Conservation (phyloP, 2,329 filamentous ascomycete species). For the Trichoderma atroviride region DNA sequence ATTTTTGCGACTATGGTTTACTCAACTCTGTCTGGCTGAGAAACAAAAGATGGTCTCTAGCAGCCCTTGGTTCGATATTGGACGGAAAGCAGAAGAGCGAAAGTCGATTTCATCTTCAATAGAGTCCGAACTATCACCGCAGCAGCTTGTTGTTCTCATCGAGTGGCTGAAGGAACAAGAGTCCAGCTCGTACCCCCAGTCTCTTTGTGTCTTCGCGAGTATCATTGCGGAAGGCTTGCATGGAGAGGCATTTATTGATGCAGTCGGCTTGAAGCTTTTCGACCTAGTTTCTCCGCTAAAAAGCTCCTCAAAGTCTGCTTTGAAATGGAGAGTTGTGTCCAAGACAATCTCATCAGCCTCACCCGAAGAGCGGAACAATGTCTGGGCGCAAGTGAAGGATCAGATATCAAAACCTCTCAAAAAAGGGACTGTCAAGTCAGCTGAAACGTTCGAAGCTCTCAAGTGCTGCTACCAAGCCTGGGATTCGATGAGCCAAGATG, state of each 20-base stretch:
- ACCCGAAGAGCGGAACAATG: conserved; percentile 35
- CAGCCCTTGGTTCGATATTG: conserved; percentile 42
- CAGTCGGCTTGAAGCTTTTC: conserved; percentile 44
- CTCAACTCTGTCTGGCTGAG: conserved; percentile 44
- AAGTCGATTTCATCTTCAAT: conserved; percentile 36
- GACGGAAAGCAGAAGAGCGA: conserved; percentile 28
- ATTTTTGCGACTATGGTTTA: conserved; percentile 53
- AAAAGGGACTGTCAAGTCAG: conserved; percentile 38
- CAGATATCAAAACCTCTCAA: conserved; percentile 40
- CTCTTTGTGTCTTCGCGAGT: conserved; percentile 48
- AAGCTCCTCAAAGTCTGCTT: conserved; percentile 38
- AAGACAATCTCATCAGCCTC: conserved; percentile 42
- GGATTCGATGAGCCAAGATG: conserved; percentile 45
- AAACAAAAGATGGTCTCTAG: conserved; percentile 33
- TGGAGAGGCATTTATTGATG: conserved; percentile 48
- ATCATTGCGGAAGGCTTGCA: conserved; percentile 47
- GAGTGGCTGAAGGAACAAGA: conserved; percentile 46
- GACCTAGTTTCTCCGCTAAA: conserved; percentile 39
- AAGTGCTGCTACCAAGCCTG: conserved; percentile 45
- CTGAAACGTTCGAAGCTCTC: conserved; percentile 46
- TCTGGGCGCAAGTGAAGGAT: conserved; percentile 42
- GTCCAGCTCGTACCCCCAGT: conserved; percentile 37
- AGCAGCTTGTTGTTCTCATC: conserved; percentile 49
- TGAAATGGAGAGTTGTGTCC: conserved; percentile 48
- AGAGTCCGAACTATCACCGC: conserved; percentile 48